Conservation (phyloP, 768 basidiomycete species). For the Hemileccinum impolitum region DNA sequence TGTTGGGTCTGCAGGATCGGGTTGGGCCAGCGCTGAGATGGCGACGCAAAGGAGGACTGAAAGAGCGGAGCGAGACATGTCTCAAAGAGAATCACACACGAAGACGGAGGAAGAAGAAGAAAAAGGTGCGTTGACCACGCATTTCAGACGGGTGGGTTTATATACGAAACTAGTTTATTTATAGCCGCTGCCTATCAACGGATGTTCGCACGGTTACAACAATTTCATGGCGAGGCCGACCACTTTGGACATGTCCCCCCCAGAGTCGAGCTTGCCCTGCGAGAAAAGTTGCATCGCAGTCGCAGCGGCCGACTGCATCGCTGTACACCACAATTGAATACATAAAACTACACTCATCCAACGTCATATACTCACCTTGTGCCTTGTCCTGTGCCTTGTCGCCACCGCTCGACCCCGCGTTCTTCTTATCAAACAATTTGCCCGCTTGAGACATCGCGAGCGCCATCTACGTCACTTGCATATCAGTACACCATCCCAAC, state of each 20-base stretch:
- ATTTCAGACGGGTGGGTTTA: neutral
- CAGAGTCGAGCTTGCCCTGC: conserved; percentile 27
- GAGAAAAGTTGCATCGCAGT: conserved; percentile 28
- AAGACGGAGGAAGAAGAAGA: neutral
- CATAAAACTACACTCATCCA: neutral
- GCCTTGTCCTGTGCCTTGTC: conserved; percentile 20
- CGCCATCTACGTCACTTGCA: conserved; percentile 18
- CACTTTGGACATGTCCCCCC: conserved; percentile 27
- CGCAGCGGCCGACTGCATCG: conserved; percentile 32
- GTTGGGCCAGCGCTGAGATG: conserved; percentile 27
- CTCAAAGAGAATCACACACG: conserved; percentile 19
- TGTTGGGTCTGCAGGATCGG: conserved; percentile 42
- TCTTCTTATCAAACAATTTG: conserved; percentile 33
- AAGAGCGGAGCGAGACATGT: conserved; percentile 51
- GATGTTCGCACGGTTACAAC: conserved; percentile 14
- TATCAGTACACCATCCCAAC: neutral
- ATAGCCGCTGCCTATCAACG: neutral
- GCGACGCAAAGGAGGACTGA: conserved; percentile 35
- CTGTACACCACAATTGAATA: conserved; percentile 9
- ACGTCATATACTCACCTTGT: conserved; percentile 18
- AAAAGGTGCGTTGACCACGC: neutral
- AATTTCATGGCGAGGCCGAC: conserved; percentile 27
- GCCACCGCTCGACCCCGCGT: conserved; percentile 14
- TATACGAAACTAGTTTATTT: conserved; percentile 14
- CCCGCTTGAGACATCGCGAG: conserved; percentile 33